Evolutionary conservation across 2,329 filamentous ascomycete species (phyloP).

Genomic region (Ophiostoma australiae): DNA sequence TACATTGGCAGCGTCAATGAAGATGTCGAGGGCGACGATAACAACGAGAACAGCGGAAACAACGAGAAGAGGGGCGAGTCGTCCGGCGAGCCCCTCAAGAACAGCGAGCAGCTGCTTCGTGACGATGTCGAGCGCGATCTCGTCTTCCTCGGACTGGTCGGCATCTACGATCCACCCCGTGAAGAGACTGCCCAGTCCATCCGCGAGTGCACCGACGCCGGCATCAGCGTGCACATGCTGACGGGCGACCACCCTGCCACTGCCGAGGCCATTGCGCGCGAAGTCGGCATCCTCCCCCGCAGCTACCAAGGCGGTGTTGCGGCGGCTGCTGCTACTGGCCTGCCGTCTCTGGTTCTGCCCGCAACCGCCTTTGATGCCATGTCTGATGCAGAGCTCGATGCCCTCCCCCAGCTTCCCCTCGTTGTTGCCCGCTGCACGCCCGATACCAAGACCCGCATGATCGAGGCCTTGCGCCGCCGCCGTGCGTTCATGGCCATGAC

Average conservation of each 20-base stretch:
- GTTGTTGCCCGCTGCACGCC: slow-evolving; percentile 82
- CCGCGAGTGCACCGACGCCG: slow-evolving; percentile 63
- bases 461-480: slow-evolving; percentile 76
- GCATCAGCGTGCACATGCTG: slow-evolving; percentile 77
- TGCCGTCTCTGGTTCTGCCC: slow-evolving; percentile 64
- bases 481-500: slow-evolving; percentile 79
- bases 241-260: slow-evolving; percentile 79
- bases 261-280: slow-evolving; percentile 69
- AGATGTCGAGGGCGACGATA: slow-evolving; percentile 28
- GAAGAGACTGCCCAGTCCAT: slow-evolving; percentile 72
- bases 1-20: slow-evolving; percentile 24
- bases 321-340: slow-evolving; percentile 50
- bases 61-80: slow-evolving; percentile 2
- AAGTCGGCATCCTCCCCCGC: slow-evolving; percentile 70
- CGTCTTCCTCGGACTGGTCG: slow-evolving; percentile 72
- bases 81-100: slow-evolving; percentile 42
- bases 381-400: slow-evolving; percentile 69
- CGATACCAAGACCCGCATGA: slow-evolving; percentile 85
- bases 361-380: slow-evolving; percentile 75
- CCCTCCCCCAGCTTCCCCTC: slow-evolving; percentile 67
- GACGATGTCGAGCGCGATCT: slow-evolving; percentile 62
- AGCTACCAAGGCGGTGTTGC: slow-evolving; percentile 52
- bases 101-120: slow-evolving; percentile 50
- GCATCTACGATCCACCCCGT: slow-evolving; percentile 81
- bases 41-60: slow-evolving; percentile 25